Conservation (phyloP, 2,329 filamentous ascomycete genomes). For the Fonsecaea multimorphosa region DNA sequence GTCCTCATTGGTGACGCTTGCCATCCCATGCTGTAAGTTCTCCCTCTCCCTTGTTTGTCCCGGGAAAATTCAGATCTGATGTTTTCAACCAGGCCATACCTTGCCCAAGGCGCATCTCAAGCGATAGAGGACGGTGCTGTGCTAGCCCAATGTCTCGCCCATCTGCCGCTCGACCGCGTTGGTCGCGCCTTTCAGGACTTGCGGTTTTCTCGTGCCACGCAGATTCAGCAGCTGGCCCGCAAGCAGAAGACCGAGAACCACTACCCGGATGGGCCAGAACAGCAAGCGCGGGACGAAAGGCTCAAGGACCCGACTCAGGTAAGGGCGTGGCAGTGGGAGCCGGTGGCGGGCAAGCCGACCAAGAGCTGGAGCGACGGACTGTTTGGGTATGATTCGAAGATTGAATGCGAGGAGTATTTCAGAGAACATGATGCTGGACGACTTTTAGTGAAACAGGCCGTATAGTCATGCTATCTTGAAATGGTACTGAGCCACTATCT, state of each 20-base stretch:
- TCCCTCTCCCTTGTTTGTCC: too few species aligned
- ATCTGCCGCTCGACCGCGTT: conserved; percentile 11
- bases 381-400: conserved; percentile 15
- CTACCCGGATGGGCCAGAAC: conserved; percentile 13
- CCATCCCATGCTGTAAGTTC: conserved; percentile 12
- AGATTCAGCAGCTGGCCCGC: conserved; percentile 11
- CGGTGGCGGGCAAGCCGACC: conserved; percentile 11
- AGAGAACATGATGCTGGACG: conserved; percentile 7
- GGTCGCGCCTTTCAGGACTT: conserved; percentile 10
- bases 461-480: neutral
- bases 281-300: conserved; percentile 11
- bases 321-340: conserved; percentile 14
- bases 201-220: conserved; percentile 10
- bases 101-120: neutral
- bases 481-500: too few species aligned
- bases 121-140: conserved; percentile 15
- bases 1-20: conserved; percentile 12
- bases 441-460: neutral
- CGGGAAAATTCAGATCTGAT: too few species aligned
- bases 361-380: conserved; percentile 14
- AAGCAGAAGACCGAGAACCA: conserved; percentile 15
- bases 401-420: conserved; percentile 12
- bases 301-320: conserved; percentile 14
- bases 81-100: too few species aligned
- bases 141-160: conserved; percentile 13